Conservation (phyloP, 2,329 filamentous ascomycete species). For the Epichloe elymi region DNA sequence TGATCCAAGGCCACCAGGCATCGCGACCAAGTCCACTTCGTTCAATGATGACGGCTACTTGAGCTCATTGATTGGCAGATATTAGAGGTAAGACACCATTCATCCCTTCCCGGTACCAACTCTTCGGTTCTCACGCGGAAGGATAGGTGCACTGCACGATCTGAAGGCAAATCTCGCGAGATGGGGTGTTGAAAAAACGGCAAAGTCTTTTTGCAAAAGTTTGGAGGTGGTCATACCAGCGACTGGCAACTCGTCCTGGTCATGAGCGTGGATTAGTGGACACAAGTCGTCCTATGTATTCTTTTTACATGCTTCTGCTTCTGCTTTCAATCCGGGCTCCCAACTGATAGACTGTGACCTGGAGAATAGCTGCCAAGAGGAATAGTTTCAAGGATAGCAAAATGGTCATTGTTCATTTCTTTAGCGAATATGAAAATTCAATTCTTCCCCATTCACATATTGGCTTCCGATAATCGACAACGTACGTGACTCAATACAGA, state of each 20-base stretch:
- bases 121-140: conserved; percentile 2
- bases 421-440: not conserved
- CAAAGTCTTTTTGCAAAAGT: not conserved
- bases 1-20: conserved; percentile 34
- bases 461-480: no score
- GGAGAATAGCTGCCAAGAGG: not conserved
- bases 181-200: conserved; percentile 2
- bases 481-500: no score
- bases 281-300: not conserved
- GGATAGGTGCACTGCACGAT: conserved; percentile 2
- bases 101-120: not conserved
- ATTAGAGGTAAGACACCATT: conserved; percentile 15
- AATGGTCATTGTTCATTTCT: not conserved
- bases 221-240: not conserved
- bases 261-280: not conserved
- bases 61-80: conserved; percentile 26
- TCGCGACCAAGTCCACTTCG: conserved; percentile 55
- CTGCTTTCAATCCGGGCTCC: not conserved
- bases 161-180: conserved; percentile 4
- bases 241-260: not conserved
- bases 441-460: no score
- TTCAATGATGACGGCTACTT: conserved; percentile 52
- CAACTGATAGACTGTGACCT: not conserved
- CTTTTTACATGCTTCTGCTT: not conserved
- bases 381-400: not conserved